Evolutionary conservation across 2,329 filamentous ascomycete genomes (phyloP), one percentile per base, ranked within the genome.

Genomic region (Penicillium rolfsii): DNA sequence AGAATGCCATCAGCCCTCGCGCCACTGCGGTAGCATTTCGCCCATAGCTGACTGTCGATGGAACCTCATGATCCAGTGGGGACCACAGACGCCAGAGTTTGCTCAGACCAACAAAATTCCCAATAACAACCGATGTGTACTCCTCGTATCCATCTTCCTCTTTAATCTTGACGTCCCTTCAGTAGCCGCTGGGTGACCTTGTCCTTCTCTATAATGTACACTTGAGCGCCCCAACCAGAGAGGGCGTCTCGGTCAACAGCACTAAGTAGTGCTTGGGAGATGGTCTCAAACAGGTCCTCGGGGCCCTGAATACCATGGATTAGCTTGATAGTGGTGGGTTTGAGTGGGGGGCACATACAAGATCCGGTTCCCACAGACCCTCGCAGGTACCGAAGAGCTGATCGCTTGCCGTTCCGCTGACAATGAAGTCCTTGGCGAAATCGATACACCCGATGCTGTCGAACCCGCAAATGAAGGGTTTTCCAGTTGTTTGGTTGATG

Each of bases 131-230:
- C 58, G 61, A 52, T 60, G 62, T 52, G 53, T 63, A 61, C 57
- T 52, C 59, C 57, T 33, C 33, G 22, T 58, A n/a, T 26, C 22
- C 53, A 59, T 62, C 36, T 53, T 62, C 55, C 43, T 52, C 48
- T 73, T 72, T 91, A 93, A 79, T 98, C 94, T 83, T 98, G 94
- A 83, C 93, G 88, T 76, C 93, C 93, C 88, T 98, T 98, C 79
- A 99, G 84, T 88, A 99, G 87, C 78, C 95, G 87, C 89, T 98
- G 97, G 74, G 95, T 98, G 66, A 99, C 91, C 90, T 98, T 98
- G 83, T 97, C 93, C 87, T 99, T 99, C 85, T 98, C 95, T 79
- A 99, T 96, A 75, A 99, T 96, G 83, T 98, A 99, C 71, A 99
- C 95, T 76, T 99, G 93, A 41, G 95, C 95, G 76, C 95, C 95